Conservation (phyloP, 164 flowering plant species). For the Brasenia schreberi region DNA sequence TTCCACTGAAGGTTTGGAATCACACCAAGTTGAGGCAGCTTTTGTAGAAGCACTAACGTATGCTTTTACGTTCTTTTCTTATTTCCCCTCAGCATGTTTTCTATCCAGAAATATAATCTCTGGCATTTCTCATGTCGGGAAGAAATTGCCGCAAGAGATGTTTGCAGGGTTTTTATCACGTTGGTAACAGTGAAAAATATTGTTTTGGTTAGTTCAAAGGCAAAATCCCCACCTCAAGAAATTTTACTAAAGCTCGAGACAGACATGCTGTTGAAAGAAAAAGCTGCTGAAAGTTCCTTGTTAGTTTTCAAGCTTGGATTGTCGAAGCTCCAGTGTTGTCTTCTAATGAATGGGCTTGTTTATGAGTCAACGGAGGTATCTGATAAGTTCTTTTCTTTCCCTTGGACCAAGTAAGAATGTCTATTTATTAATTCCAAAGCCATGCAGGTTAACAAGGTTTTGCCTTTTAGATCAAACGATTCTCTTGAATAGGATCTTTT, state of each 20-base stretch:
- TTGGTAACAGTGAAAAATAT: not conserved
- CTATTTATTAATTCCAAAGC: too few relatives aligned
- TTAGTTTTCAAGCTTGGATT: constrained; percentile 77
- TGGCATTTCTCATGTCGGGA: not conserved
- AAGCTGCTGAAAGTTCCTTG: constrained; percentile 60
- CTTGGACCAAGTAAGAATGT: too few relatives aligned
- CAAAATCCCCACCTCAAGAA: constrained; percentile 76
- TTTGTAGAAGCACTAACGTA: constrained; percentile 82
- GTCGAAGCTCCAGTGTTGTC: constrained; percentile 51
- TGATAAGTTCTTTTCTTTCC: too few relatives aligned
- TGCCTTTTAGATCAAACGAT: too few relatives aligned
- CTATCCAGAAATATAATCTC: not conserved
- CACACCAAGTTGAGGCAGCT: constrained; percentile 81
- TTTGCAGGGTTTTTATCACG: not conserved
- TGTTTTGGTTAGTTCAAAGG: constrained; percentile 37
- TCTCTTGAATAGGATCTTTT: too few relatives aligned
- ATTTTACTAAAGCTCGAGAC: constrained; percentile 52
- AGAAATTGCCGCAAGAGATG: not conserved
- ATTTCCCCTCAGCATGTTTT: not conserved
- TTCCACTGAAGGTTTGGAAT: constrained; percentile 43
- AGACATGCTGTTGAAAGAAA: constrained; percentile 45
- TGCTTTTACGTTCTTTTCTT: constrained; percentile 3
- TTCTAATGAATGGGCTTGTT: constrained; percentile 94
- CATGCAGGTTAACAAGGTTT: too few relatives aligned
- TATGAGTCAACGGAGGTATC: constrained; percentile 70